Evolutionary conservation across 306 rosid species (phyloP), one percentile per base, ranked within the genome.

Genomic region (Gastrolobium villosum): DNA sequence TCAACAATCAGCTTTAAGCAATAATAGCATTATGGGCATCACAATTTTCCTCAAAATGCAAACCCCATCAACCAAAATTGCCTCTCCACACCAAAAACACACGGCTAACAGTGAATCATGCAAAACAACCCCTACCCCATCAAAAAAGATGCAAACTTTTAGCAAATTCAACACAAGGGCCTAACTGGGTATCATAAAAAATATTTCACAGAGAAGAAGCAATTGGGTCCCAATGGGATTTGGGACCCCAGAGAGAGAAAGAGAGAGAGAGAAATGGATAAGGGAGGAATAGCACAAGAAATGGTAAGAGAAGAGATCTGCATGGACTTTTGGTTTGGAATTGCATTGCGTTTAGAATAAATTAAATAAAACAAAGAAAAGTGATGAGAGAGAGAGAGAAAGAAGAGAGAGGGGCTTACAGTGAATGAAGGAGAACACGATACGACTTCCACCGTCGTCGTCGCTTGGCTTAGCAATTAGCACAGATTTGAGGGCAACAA

Each of bases 361-460:
- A 57, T 65, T 6, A 49, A 15, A 44, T 34, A 57, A 59, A 50
- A 56, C 34, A 30, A 74, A 60, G 44, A 68, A 40, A 55, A 44
- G 55, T 74, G 43, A 67, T 43, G 74, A 77, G 63, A 72, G 59
- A 81, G 66, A 56, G 50, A 50, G 74, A 77, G 63, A 72, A 52
- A 81, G 66, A 56, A 34, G 79, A 77, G 6, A 59, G 54, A 53
- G 66, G 1, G 60, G 64, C 81, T 86, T 64, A 86, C 86, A 79
- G 89, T 76, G 80, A 81, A 79, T 26, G 82, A 80, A 75, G 75
- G 84, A 81, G 77, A 83, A 79, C 82, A 83, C 89, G 86, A 86
- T 86, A 86, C 89, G 89, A 86, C 89, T 76, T 86, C 89, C 86
- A 63, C 84, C 89, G 87, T 66, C 89, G 89, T 86, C 89, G 89